phyloP scores from a whole-genome alignment of 2,329 filamentous ascomycete species.

The Pyricularia sp. region DNA sequence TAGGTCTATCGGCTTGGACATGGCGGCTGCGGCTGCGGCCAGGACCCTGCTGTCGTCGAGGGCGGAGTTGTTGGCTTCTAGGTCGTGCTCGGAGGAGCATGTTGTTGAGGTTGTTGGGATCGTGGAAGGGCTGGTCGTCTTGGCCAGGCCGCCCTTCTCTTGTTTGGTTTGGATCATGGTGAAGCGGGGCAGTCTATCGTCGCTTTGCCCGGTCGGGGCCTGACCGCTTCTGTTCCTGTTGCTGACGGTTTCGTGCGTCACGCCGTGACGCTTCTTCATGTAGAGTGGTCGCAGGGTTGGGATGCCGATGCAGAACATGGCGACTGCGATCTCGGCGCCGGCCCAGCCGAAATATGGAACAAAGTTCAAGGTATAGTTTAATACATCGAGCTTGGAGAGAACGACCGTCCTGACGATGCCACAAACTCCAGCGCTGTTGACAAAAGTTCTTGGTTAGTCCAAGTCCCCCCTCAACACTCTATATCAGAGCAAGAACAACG shows the following conservation, averaged over 20 bases:
- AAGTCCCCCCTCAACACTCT: not conserved
- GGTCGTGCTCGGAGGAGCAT: not conserved
- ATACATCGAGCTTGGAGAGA: conserved; percentile 12
- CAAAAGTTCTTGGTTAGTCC: conserved; percentile 7
- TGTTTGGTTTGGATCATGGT: conserved; percentile 37
- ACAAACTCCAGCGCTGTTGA: conserved; percentile 14
- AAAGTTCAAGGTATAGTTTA: conserved; percentile 20
- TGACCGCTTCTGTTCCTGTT: conserved; percentile 50
- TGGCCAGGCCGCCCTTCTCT: conserved; percentile 8
- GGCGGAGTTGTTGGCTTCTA: not conserved
- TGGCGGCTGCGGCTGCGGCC: conserved; percentile 1
- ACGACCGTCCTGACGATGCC: conserved; percentile 17
- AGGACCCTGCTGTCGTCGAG: conserved; percentile 1
- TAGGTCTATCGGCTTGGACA: conserved; percentile 4
- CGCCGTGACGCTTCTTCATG: conserved; percentile 27
- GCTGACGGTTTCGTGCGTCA: conserved; percentile 10
- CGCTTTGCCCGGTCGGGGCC: conserved; percentile 20
- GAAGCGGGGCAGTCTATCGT: conserved; percentile 29
- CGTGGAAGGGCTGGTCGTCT: not conserved
- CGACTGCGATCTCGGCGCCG: conserved; percentile 23
- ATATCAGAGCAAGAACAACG: no score
- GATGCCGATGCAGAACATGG: conserved; percentile 26
- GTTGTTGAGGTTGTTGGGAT: not conserved
- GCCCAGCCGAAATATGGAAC: conserved; percentile 24
- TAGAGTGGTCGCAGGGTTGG: conserved; percentile 26